phyloP scores from a whole-genome alignment of 805 yeast genomes.

The Lachancea nothofagi region DNA sequence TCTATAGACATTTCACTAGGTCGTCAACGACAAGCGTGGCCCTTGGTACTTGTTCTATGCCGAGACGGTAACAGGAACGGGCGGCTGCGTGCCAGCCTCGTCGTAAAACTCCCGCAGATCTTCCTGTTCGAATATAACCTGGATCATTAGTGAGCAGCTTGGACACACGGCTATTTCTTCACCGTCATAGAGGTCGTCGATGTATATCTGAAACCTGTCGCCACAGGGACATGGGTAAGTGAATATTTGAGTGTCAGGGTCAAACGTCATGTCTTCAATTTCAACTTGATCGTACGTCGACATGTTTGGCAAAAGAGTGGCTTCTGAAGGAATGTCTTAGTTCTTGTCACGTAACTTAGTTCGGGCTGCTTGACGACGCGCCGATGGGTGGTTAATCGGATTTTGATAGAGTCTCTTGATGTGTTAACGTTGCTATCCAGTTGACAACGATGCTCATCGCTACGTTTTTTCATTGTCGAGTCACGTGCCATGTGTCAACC shows the following conservation, averaged over 20 bases:
- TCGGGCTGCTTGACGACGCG: no score
- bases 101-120: conserved; percentile 40
- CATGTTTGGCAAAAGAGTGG: no score
- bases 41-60: conserved; percentile 9
- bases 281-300: conserved; percentile 89
- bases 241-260: conserved; percentile 72
- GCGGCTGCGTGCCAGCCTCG: conserved; percentile 32
- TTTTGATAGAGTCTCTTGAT: no score
- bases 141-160: conserved; percentile 88
- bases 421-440: no score
- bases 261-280: conserved; percentile 93
- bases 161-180: conserved; percentile 96
- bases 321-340: no score
- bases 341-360: no score
- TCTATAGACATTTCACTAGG: no score
- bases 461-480: no score
- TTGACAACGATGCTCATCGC: no score
- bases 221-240: conserved; percentile 99
- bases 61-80: conserved; percentile 26
- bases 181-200: conserved; percentile 85
- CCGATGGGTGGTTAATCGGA: no score
- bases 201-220: conserved; percentile 78
- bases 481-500: no score
- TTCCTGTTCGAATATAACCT: conserved; percentile 75
- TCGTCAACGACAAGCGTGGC: no score